A percentile compares a stretch with the other conserved stretches of the same genome.
Conservation (phyloP, 2,329 filamentous ascomycete genomes). For the Monilinia polystroma region DNA sequence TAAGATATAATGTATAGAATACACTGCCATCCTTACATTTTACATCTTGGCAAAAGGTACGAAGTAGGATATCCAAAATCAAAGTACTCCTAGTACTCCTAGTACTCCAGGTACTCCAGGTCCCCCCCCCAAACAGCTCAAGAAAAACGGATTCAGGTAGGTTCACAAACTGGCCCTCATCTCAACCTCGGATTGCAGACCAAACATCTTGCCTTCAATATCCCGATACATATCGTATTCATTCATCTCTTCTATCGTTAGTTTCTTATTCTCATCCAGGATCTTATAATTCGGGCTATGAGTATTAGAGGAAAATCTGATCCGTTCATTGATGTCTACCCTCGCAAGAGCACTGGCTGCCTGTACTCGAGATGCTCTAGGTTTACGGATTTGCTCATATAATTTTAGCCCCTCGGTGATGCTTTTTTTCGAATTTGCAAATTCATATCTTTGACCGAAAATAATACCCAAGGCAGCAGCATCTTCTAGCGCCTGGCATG, state of each 20-base stretch:
- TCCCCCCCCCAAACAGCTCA: background rate
- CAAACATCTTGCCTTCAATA: conserved; percentile 41
- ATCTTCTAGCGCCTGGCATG: conserved; percentile 46
- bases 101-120: too few relatives aligned
- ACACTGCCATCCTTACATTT: background rate
- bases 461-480: conserved; percentile 41
- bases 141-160: background rate
- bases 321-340: conserved; percentile 57
- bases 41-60: background rate
- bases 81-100: background rate
- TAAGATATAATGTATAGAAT: background rate
- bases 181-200: conserved; percentile 7
- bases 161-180: conserved; percentile 19
- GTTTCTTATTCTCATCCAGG: conserved; percentile 55
- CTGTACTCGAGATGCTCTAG: conserved; percentile 55
- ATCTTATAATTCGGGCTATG: conserved; percentile 56
- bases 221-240: conserved; percentile 60
- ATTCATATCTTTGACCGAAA: conserved; percentile 30
- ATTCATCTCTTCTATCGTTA: conserved; percentile 70
- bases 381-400: conserved; percentile 53
- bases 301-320: conserved; percentile 42
- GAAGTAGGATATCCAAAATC: background rate
- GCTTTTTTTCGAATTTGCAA: conserved; percentile 21
- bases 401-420: conserved; percentile 44
- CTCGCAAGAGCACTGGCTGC: conserved; percentile 55